Evolutionary conservation across 805 yeast genomes (phyloP).

Genomic region (Candida incommunis): DNA sequence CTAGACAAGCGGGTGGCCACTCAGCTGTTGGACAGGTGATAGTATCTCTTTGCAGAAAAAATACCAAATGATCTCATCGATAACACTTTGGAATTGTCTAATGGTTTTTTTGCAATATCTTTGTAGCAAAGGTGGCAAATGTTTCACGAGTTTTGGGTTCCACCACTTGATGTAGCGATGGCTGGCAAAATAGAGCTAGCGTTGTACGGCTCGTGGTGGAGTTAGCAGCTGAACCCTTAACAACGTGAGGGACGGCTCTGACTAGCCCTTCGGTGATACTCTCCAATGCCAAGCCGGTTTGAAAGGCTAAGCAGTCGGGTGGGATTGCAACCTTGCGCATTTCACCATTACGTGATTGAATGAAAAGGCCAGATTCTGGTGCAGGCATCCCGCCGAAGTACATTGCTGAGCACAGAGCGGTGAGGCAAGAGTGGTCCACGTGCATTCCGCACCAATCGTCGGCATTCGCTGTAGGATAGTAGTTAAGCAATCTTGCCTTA

Average conservation of each 20-base stretch:
- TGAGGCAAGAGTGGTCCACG: conserved; percentile 43
- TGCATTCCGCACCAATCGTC: conserved; percentile 49
- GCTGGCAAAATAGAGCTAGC: conserved; percentile 50
- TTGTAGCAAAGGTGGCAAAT: conserved; percentile 35
- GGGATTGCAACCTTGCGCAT: conserved; percentile 41
- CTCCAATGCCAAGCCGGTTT: conserved; percentile 44
- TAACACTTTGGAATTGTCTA: too few species aligned
- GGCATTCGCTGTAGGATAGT: conserved; percentile 25
- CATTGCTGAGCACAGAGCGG: conserved; percentile 44
- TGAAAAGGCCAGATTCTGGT: conserved; percentile 37
- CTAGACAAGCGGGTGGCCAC: too few species aligned
- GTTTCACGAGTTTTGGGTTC: conserved; percentile 21
- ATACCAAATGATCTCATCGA: too few species aligned
- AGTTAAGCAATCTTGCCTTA: conserved; percentile 44
- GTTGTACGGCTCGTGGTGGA: conserved; percentile 35
- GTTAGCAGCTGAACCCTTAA: conserved; percentile 12
- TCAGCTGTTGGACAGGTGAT: too few species aligned
- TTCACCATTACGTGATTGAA: conserved; percentile 30
- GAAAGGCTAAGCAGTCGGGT: conserved; percentile 41
- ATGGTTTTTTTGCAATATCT: conserved; percentile 21
- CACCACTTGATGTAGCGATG: conserved; percentile 35
- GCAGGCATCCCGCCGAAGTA: conserved; percentile 30
- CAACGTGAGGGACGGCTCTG: conserved; percentile 47
- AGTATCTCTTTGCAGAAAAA: too few species aligned
- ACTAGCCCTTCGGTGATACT: conserved; percentile 34